Evolutionary conservation across 352 stramenopile species (phyloP), one percentile per base, ranked within the genome.

Genomic region (Globisporangium solare): DNA sequence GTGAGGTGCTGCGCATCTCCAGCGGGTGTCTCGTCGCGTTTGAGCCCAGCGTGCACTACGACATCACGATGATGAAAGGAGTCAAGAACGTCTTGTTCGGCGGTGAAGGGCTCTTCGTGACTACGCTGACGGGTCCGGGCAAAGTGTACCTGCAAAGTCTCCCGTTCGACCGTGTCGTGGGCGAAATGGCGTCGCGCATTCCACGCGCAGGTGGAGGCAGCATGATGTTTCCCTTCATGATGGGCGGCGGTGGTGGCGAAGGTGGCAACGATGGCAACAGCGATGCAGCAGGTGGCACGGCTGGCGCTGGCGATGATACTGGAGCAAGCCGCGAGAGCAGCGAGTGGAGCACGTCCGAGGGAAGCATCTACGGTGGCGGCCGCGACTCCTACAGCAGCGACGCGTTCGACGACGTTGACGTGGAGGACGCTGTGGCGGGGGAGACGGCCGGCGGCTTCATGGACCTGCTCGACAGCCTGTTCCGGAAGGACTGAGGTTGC

Each of bases 81-180:
- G 87, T 97, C 35, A 97, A 97, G 67, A 98, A 98, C 74, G 84
- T 96, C 17, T 64, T 98, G 35, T 98, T 98, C 75, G 88, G 92
- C n/a, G 92, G 91, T 1, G 90, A 97, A 67, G 94, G 92, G 14
- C 60, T 98, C 14, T 98, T 98, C 59, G 77, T 98, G 37, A 97
- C 94, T 37, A 97, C 89, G 20, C 76, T 98, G 15, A 97, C 80
- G 42, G 92, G 91, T 14, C 91, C 91, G 3, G 92, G 92, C 21
- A 88, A 76, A 15, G 86, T 97, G 15, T 98, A 92, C 64, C 69
- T 98, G 15, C 92, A 98, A 61, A 94, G 91, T 59, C 67, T 97
- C 39, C 91, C 91, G 20, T 95, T 96, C 21, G 85, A 98, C 54
- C 83, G 92, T 18, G 94, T 98, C 63, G 92, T 98, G 56, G 83